Percentiles rank a stretch among this genome's conserved stretches.
phyloP scores from a whole-genome alignment of 2,329 filamentous ascomycete species.

The Geosmithia morbida region DNA sequence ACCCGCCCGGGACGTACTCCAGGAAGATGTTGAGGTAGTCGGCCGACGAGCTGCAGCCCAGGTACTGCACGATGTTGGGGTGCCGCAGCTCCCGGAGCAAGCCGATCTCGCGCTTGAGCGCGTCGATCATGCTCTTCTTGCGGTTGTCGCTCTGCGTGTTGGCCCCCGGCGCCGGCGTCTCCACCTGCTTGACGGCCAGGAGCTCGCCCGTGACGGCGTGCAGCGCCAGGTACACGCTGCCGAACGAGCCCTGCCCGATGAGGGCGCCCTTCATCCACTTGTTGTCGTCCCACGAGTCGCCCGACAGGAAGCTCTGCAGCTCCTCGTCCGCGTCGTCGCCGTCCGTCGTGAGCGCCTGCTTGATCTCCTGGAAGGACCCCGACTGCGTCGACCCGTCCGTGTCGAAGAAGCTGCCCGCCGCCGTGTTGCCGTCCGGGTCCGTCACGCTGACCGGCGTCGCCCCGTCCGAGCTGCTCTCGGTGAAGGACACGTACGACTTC shows the following conservation, averaged over 20 bases:
- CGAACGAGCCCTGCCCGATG: constrained; percentile 94
- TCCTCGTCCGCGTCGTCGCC: constrained; percentile 87
- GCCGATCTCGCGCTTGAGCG: constrained; percentile 90
- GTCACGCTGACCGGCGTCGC: constrained; percentile 52
- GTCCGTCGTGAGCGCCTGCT: constrained; percentile 74
- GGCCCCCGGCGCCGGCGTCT: constrained; percentile 65
- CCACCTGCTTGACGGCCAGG: constrained; percentile 96
- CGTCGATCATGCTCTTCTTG: constrained; percentile 97
- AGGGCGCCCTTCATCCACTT: constrained; percentile 99
- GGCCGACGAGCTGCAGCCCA: constrained; percentile 84
- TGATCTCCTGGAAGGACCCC: constrained; percentile 71
- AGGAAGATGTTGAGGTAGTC: constrained; percentile 98
- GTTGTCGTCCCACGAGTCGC: constrained; percentile 89
- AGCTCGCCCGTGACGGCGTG: constrained; percentile 95
- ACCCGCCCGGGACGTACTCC: constrained; percentile 94
- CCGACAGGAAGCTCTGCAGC: constrained; percentile 75
- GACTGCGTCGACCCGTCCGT: constrained; percentile 52
- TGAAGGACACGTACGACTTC: constrained; percentile 89
- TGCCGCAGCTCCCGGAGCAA: constrained; percentile 89
- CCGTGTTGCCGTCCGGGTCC: constrained; percentile 59
- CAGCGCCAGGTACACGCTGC: constrained; percentile 85
- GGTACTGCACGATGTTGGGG: constrained; percentile 94
- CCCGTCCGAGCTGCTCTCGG: constrained; percentile 59
- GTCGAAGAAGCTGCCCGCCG: constrained; percentile 66
- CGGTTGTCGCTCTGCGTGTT: constrained; percentile 73